A percentile compares a stretch with the other conserved stretches of the same genome.
Conservation (phyloP, 176 grass and related monocot genomes). For the Chloris gayana region DNA sequence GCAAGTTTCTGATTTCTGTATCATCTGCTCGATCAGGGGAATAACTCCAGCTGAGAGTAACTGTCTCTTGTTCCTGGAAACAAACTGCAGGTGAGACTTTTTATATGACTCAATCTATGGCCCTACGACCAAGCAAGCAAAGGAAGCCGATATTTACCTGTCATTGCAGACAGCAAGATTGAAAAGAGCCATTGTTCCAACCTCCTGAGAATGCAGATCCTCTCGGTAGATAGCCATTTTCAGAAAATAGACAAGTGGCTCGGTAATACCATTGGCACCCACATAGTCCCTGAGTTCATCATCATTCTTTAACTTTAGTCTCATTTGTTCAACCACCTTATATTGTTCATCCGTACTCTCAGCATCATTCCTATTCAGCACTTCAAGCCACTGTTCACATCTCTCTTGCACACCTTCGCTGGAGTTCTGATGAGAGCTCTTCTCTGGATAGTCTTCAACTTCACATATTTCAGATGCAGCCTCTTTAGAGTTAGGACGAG, state of each 20-base stretch:
- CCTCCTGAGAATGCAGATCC: conserved; percentile 60
- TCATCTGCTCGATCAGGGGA: conserved; percentile 74
- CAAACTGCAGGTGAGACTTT: conserved; percentile 4
- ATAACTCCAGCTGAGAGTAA: conserved; percentile 60
- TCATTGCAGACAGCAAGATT: conserved; percentile 93
- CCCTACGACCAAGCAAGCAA: not conserved
- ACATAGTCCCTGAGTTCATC: conserved; percentile 57
- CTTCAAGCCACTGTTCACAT: conserved; percentile 58
- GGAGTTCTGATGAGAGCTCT: conserved; percentile 11
- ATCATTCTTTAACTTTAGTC: conserved; percentile 71
- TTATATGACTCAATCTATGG: not conserved
- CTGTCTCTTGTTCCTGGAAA: conserved; percentile 75
- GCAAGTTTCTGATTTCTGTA: conserved; percentile 40
- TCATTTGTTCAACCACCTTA: conserved; percentile 65
- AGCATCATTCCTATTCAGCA: conserved; percentile 38
- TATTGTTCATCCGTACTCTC: conserved; percentile 43
- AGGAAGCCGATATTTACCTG: conserved; percentile 35
- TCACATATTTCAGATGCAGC: conserved; percentile 47
- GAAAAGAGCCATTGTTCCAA: conserved; percentile 78
- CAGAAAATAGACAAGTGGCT: conserved; percentile 63
- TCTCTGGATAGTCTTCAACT: conserved; percentile 25
- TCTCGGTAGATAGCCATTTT: conserved; percentile 47
- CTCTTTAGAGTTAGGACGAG: conserved; percentile 30
- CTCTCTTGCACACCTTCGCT: conserved; percentile 33
- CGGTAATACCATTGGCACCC: conserved; percentile 63